phyloP scores from a whole-genome alignment of 768 basidiomycete genomes.

The Termitomyces eurrhizus region DNA sequence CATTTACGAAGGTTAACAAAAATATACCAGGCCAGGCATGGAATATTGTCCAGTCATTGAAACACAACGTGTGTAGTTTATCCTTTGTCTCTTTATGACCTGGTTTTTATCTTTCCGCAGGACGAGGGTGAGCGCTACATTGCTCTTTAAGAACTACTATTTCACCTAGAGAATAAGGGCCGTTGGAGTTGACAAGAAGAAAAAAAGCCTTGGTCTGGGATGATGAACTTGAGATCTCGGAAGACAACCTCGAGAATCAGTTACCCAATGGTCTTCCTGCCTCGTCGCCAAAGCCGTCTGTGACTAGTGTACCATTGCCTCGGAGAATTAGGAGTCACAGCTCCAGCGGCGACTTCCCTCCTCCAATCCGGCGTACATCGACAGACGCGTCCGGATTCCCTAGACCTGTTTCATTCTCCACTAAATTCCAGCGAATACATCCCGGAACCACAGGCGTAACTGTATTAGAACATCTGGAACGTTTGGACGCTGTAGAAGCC shows the following conservation, averaged over 20 bases:
- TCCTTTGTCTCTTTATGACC: neutral
- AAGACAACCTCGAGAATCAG: conserved; percentile 41
- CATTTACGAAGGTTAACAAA: neutral
- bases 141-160: neutral
- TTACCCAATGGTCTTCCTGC: conserved; percentile 31
- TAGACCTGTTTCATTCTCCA: conserved; percentile 77
- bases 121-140: conserved; percentile 58
- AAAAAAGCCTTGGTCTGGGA: conserved; percentile 82
- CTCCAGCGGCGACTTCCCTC: conserved; percentile 70
- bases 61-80: conserved; percentile 57
- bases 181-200: conserved; percentile 83
- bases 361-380: conserved; percentile 60
- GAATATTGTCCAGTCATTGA: conserved; percentile 84
- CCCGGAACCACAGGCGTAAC: conserved; percentile 86
- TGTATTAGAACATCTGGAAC: conserved; percentile 81
- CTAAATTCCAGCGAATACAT: conserved; percentile 81
- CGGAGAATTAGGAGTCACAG: conserved; percentile 55
- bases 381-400: conserved; percentile 59
- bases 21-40: conserved; percentile 63
- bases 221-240: conserved; percentile 73
- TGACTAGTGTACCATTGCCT: conserved; percentile 57
- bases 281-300: conserved; percentile 57
- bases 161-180: conserved; percentile 46
- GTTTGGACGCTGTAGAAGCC: conserved; percentile 79
- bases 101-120: conserved; percentile 29